Base-by-base conservation (phyloP, 495 filamentous ascomycete species). In the Cercophora newfieldiana region DNA sequence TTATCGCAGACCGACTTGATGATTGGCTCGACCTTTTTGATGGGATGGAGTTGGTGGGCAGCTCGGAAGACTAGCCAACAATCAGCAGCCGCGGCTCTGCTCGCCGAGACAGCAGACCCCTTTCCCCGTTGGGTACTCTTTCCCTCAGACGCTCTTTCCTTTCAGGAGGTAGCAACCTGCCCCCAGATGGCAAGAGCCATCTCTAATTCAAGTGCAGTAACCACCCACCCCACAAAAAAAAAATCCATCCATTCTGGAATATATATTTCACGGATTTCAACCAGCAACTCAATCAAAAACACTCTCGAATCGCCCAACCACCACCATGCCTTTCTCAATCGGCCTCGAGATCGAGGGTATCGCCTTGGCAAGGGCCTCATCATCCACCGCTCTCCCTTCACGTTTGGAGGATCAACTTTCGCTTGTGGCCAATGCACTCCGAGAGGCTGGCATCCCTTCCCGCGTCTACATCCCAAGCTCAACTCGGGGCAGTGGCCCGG, bases 21-120 rank as follows among this genome's bases (percentile, higher is more conserved):
- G 62, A 64, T 53, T 69, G 70, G 70, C 55, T 72, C 21, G 63
- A 66, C 22, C 59, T 68, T n/a, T 68, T 68, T 55, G 59, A 66
- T 47, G 65, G 56, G n/a, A 53, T 67, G 22, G 68, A 65, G 30
- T 47, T 70, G n/a, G 50, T 67, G 7, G 68, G 68, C 25, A 28
- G 53, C 25, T 24, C 19, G 19, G 53, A 56, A 24, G 53, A 56
- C 48, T 51, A 51, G 48, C 48, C 48, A 51, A 51, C 48, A 51
- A 51, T 51, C 48, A 16, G 48, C 48, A 51, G 48, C 48, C 6
- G 18, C 48, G 21, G 48, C 48, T n/a, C 48, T 51, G 48, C 48
- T 51, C 21, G 48, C 18, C 48, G 18, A 51, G 48, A 51, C 48
- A 51, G 30, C 30, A 33, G 30, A 33, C 30, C 12, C 30, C 30